Evolutionary conservation across 192 early-diverging fungal genomes (phyloP).

Genomic region (Gigaspora rosea): DNA sequence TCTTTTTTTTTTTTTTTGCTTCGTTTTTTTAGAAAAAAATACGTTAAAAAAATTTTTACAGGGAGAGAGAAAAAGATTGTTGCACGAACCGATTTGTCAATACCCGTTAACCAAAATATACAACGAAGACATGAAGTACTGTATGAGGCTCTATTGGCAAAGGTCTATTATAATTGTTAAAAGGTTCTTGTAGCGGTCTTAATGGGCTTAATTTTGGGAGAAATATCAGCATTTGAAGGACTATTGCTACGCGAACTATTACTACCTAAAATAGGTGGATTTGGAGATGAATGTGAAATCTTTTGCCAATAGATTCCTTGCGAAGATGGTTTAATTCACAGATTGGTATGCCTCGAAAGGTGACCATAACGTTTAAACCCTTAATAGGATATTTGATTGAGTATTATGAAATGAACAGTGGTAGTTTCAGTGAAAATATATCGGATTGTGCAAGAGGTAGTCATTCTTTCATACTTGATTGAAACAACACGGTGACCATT

Average conservation of each 20-base stretch:
- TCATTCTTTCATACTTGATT: not conserved
- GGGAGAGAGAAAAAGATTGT: not conserved
- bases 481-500: not conserved
- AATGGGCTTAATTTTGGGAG: not conserved
- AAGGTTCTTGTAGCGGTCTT: not conserved
- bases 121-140: not conserved
- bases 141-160: not conserved
- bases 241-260: not conserved
- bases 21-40: not conserved
- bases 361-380: constrained; percentile 42
- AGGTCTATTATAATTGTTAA: not conserved
- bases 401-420: not conserved
- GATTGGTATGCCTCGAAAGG: constrained; percentile 33
- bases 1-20: no score
- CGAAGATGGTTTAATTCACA: not conserved
- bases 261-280: no score
- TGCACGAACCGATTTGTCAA: not conserved
- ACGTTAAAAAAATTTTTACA: not conserved
- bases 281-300: not conserved
- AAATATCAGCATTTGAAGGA: not conserved
- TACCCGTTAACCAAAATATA: not conserved
- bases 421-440: constrained; percentile 22
- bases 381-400: not conserved
- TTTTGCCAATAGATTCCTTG: not conserved
- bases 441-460: not conserved